Evolutionary conservation across 2,329 filamentous ascomycete genomes (phyloP).

Genomic region (Waltergamsia citrina): DNA sequence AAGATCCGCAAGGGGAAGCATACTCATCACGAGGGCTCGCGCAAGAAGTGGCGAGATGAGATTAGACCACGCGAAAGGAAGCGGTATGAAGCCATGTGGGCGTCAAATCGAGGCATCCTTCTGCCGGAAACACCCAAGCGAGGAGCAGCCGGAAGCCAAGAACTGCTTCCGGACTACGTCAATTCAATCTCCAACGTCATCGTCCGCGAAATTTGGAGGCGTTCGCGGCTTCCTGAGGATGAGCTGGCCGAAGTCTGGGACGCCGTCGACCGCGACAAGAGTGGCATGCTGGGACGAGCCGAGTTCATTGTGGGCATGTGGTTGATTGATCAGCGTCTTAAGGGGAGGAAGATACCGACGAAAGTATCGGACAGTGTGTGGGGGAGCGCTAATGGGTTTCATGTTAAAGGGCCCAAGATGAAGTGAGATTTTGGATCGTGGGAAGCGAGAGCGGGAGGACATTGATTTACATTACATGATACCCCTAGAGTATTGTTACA

Average conservation of each 20-base stretch:
- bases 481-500: too few species aligned
- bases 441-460: too few species aligned
- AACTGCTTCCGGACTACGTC: slow-evolving; percentile 38
- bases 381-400: slow-evolving; percentile 51
- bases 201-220: slow-evolving; percentile 64
- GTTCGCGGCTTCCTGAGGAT: slow-evolving; percentile 57
- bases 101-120: slow-evolving; percentile 62
- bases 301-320: slow-evolving; percentile 80
- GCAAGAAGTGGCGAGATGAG: slow-evolving; percentile 68
- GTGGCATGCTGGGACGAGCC: slow-evolving; percentile 50
- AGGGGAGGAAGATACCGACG: slow-evolving; percentile 66
- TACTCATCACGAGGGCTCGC: slow-evolving; percentile 65
- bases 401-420: slow-evolving; percentile 22
- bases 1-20: slow-evolving; percentile 51
- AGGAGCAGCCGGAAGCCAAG: not conserved
- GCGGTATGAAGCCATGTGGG: slow-evolving; percentile 78
- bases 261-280: slow-evolving; percentile 50
- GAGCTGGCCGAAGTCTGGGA: slow-evolving; percentile 71
- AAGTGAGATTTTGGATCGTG: too few species aligned
- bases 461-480: too few species aligned
- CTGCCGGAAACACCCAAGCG: slow-evolving; percentile 15
- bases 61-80: slow-evolving; percentile 66
- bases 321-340: slow-evolving; percentile 73
- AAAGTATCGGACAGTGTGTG: slow-evolving; percentile 68
- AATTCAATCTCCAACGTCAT: slow-evolving; percentile 58